phyloP scores from a whole-genome alignment of 78 protist genomes.

The Emiliania huxleyi region DNA sequence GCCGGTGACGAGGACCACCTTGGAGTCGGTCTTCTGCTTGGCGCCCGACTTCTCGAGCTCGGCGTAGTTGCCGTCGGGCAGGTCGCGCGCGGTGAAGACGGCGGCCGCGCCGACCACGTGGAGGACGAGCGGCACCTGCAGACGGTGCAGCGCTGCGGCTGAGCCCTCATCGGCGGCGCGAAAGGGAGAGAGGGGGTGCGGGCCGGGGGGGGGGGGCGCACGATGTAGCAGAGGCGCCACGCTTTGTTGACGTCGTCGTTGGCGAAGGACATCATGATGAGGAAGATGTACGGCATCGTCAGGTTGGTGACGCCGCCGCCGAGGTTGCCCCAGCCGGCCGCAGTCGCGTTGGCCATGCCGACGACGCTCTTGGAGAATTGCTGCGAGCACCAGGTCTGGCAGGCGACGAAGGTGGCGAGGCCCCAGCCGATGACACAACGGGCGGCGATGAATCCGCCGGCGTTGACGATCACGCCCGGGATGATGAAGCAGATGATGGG shows the following conservation, averaged over 20 bases:
- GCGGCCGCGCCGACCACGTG: neutral
- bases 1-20: neutral
- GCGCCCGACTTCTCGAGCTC: neutral
- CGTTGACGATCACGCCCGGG: neutral
- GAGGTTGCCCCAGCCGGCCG: constrained; percentile 35
- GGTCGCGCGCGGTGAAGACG: neutral
- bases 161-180: no score
- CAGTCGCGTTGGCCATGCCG: neutral
- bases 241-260: neutral
- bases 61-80: neutral
- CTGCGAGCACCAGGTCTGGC: constrained; percentile 15
- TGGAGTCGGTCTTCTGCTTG: neutral
- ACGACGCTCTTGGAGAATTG: neutral
- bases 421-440: neutral
- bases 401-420: constrained; percentile 16
- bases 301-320: constrained; percentile 24
- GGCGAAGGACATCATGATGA: neutral
- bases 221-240: constrained; percentile 14
- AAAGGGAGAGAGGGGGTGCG: no score
- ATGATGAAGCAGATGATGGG: neutral
- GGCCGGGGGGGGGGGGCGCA: no score
- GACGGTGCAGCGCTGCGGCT: no score
- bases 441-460: neutral
- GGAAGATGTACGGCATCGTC: neutral
- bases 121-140: neutral